phyloP scores from a whole-genome alignment of 768 basidiomycete genomes.

The Pleurotus ostreatus region DNA sequence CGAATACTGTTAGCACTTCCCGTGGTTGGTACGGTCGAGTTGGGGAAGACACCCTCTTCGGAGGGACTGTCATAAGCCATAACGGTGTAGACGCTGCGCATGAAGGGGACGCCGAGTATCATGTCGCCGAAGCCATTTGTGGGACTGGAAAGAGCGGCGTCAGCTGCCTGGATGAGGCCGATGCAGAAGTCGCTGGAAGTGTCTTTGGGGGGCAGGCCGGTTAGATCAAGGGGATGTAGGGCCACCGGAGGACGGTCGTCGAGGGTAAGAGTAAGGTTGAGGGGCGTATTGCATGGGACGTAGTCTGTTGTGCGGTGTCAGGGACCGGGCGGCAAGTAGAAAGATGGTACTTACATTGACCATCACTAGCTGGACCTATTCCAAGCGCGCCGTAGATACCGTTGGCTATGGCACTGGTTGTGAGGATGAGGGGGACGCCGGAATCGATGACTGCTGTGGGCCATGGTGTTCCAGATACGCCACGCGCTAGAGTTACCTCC shows the following conservation, averaged over 20 bases:
- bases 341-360: slow-evolving; percentile 49
- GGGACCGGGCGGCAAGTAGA: background rate
- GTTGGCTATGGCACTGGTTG: slow-evolving; percentile 58
- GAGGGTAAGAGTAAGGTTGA: slow-evolving; percentile 70
- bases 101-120: slow-evolving; percentile 75
- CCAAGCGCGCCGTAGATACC: slow-evolving; percentile 77
- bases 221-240: slow-evolving; percentile 75
- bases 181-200: slow-evolving; percentile 47
- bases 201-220: slow-evolving; percentile 39
- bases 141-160: slow-evolving; percentile 32
- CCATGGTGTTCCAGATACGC: slow-evolving; percentile 34
- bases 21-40: slow-evolving; percentile 9
- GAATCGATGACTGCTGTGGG: slow-evolving; percentile 74
- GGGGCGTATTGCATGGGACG: slow-evolving; percentile 63
- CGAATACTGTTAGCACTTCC: slow-evolving; percentile 17
- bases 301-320: slow-evolving; percentile 46
- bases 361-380: slow-evolving; percentile 52
- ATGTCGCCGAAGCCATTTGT: slow-evolving; percentile 52
- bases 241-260: slow-evolving; percentile 53
- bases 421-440: slow-evolving; percentile 64
- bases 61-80: slow-evolving; percentile 59
- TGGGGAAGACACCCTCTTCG: slow-evolving; percentile 41
- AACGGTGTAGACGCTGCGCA: slow-evolving; percentile 74
- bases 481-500: slow-evolving; percentile 36
- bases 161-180: slow-evolving; percentile 64